Evolutionary conservation across 345 rosid genomes (phyloP).

Genomic region (Anastatica hierochuntica): DNA sequence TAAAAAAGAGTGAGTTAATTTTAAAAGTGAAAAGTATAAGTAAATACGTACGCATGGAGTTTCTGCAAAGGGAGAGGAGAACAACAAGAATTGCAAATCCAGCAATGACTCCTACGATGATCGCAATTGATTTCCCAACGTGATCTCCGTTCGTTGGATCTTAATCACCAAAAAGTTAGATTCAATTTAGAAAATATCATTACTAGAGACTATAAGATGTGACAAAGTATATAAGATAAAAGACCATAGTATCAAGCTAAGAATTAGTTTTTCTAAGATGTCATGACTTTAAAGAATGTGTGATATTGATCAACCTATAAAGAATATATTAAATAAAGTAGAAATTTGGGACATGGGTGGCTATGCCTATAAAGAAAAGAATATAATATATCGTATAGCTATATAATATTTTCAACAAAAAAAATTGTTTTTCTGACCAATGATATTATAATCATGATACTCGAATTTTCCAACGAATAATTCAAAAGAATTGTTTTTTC

Average conservation of each 20-base stretch:
- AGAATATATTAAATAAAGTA: conserved; percentile 15
- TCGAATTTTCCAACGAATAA: conserved; percentile 19
- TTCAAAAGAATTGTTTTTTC: conserved; percentile 10
- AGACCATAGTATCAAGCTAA: conserved; percentile 18
- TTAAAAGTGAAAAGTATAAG: too few relatives aligned
- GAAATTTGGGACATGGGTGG: conserved; percentile 17
- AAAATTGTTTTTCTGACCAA: conserved; percentile 22
- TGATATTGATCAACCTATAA: conserved; percentile 22
- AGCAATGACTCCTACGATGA: conserved; percentile 66
- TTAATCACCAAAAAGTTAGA: conserved; percentile 10
- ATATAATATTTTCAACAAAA: not conserved
- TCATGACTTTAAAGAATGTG: conserved; percentile 7
- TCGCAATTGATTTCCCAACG: conserved; percentile 71
- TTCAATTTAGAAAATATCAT: conserved; percentile 1
- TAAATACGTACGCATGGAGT: conserved; percentile 33
- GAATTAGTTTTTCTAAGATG: conserved; percentile 7
- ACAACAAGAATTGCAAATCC: conserved; percentile 60
- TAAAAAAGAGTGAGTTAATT: too few relatives aligned
- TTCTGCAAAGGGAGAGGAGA: conserved; percentile 68
- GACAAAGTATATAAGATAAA: conserved; percentile 1
- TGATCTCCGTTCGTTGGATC: conserved; percentile 58
- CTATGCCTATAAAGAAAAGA: conserved; percentile 22
- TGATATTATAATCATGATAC: conserved; percentile 23
- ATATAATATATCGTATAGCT: not conserved
- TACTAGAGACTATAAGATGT: not conserved